A percentile compares a stretch with the other conserved stretches of the same genome.
Evolutionary conservation across 2,329 filamentous ascomycete genomes (phyloP).

Genomic region (Trichothecium roseum): DNA sequence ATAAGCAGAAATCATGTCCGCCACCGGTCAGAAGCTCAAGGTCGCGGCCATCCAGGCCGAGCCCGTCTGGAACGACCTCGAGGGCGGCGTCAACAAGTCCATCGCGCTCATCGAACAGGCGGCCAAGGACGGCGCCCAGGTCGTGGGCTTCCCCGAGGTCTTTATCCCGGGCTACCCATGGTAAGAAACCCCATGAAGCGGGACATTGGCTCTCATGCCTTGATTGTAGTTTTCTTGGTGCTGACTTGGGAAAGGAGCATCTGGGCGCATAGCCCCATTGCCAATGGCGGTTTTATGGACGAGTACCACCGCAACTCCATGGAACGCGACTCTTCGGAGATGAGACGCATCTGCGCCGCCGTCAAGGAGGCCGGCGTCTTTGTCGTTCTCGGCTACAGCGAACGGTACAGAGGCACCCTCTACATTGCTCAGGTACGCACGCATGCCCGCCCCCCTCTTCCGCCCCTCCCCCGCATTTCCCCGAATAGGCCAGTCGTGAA

Average conservation of each 20-base stretch:
- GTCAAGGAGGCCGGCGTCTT: conserved; percentile 32
- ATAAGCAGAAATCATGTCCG: conserved; percentile 2
- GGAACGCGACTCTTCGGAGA: conserved; percentile 25
- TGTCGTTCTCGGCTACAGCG: conserved; percentile 31
- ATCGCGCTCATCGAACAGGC: conserved; percentile 21
- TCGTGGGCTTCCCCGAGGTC: conserved; percentile 31
- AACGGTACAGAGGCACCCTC: conserved; percentile 22
- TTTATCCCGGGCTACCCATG: conserved; percentile 36
- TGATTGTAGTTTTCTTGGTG: background rate
- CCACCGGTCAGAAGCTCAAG: conserved; percentile 11
- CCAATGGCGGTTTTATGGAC: conserved; percentile 28
- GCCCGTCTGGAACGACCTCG: conserved; percentile 14
- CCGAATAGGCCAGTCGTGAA: too few species aligned
- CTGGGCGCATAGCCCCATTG: conserved; percentile 13
- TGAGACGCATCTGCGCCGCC: conserved; percentile 31
- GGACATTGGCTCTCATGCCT: conserved; percentile 3
- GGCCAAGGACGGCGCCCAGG: conserved; percentile 17
- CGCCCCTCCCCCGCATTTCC: too few species aligned
- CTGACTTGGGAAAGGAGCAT: conserved; percentile 12
- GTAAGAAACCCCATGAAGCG: conserved; percentile 15
- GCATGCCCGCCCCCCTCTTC: too few species aligned
- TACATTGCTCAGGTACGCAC: too few species aligned
- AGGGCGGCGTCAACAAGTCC: conserved; percentile 23
- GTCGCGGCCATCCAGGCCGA: conserved; percentile 15
- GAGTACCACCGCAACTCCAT: conserved; percentile 34